Conservation (phyloP, 2,329 filamentous ascomycete genomes). For the Aspergillus niger region DNA sequence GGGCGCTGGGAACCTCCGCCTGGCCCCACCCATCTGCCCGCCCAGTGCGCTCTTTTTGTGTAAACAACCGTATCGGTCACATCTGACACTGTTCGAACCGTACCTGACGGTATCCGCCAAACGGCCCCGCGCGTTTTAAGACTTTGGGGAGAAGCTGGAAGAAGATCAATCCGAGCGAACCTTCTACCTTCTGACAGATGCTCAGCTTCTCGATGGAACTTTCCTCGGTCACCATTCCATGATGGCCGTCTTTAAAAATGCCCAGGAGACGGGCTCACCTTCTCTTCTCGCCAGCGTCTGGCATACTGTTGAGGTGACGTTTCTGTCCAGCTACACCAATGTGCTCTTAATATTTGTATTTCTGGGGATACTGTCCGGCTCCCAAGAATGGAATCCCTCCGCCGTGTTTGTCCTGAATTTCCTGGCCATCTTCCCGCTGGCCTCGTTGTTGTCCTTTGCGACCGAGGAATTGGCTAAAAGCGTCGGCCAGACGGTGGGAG, state of each 20-base stretch:
- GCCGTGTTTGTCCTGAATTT: conserved; percentile 81
- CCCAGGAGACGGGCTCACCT: not conserved
- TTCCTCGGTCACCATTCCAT: not conserved
- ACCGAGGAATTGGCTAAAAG: conserved; percentile 11
- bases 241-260: not conserved
- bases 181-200: not conserved
- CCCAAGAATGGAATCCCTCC: conserved; percentile 57
- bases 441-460: conserved; percentile 9
- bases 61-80: not conserved
- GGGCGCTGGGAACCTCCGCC: not conserved
- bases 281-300: not conserved
- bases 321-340: conserved; percentile 80
- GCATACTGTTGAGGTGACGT: conserved; percentile 56
- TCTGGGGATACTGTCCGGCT: conserved; percentile 70
- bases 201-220: not conserved
- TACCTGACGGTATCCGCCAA: conserved; percentile 2
- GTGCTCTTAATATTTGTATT: conserved; percentile 72
- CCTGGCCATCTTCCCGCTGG: conserved; percentile 44
- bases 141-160: not conserved
- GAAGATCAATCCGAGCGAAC: not conserved
- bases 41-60: not conserved
- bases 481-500: conserved; percentile 10
- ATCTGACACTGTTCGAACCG: not conserved
- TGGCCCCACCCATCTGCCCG: not conserved
- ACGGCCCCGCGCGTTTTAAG: not conserved